Evolutionary conservation across 139 green algal species (phyloP).

Genomic region (Picochlorum costavermella): DNA sequence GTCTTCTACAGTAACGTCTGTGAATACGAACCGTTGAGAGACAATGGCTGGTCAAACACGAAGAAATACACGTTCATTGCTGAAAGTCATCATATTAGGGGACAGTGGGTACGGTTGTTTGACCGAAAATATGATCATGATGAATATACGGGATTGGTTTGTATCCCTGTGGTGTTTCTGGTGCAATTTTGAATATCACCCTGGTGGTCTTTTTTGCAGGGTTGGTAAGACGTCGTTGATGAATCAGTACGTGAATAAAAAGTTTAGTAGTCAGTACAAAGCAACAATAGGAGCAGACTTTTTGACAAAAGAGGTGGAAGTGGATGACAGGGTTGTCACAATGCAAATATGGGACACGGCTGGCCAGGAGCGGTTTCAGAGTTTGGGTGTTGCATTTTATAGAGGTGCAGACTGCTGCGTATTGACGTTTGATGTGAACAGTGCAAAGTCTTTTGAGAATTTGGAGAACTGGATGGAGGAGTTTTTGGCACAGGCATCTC

Average conservation of each 20-base stretch:
- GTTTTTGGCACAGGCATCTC: constrained; percentile 91
- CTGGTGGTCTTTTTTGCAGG: constrained; percentile 30
- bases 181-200: not conserved
- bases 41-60: constrained; percentile 16
- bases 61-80: constrained; percentile 48
- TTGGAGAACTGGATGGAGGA: constrained; percentile 98
- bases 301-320: constrained; percentile 95
- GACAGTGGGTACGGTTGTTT: constrained; percentile 76
- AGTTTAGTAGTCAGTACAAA: constrained; percentile 99
- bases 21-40: too few species aligned
- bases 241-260: constrained; percentile 99
- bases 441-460: constrained; percentile 91
- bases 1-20: too few species aligned
- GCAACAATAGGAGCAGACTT: constrained; percentile 99
- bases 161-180: not conserved
- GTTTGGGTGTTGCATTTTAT: constrained; percentile 96
- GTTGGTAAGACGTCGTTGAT: constrained; percentile 98
- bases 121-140: not conserved
- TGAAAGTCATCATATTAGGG: constrained; percentile 99
- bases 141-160: not conserved
- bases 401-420: constrained; percentile 96
- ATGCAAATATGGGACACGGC: constrained; percentile 99
- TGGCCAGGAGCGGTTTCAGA: constrained; percentile 96
- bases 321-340: constrained; percentile 95
- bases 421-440: constrained; percentile 96